Conservation (phyloP, 2,329 filamentous ascomycete genomes). For the Aspergillus sojae region DNA sequence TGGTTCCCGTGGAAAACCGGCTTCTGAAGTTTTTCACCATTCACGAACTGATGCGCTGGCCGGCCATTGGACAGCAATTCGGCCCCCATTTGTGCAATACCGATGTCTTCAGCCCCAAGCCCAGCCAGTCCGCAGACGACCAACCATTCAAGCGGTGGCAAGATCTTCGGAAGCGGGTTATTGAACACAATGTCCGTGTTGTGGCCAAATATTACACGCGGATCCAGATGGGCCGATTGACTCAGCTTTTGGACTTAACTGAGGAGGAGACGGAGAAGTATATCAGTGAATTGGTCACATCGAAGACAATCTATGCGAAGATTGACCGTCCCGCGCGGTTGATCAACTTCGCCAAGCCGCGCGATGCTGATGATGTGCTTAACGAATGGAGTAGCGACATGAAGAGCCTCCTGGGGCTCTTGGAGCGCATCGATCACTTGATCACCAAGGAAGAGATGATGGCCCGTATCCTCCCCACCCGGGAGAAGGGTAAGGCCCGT, state of each 20-base stretch:
- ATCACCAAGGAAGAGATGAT: slow-evolving; percentile 99
- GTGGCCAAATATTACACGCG: slow-evolving; percentile 99
- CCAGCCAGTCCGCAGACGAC: slow-evolving; percentile 67
- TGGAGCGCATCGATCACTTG: slow-evolving; percentile 93
- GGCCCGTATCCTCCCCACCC: slow-evolving; percentile 81
- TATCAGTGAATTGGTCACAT: slow-evolving; percentile 94
- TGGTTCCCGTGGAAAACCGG: slow-evolving; percentile 77
- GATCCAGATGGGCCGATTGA: slow-evolving; percentile 88
- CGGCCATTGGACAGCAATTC: slow-evolving; percentile 84
- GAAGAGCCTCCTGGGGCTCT: slow-evolving; percentile 82
- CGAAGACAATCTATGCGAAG: slow-evolving; percentile 96
- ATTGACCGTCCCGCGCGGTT: slow-evolving; percentile 92
- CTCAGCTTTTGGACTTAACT: slow-evolving; percentile 84
- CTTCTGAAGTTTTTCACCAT: slow-evolving; percentile 94
- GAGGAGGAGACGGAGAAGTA: slow-evolving; percentile 99
- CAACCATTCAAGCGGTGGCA: slow-evolving; percentile 88
- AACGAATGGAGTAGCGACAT: slow-evolving; percentile 99
- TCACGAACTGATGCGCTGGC: slow-evolving; percentile 97
- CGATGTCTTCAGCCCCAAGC: slow-evolving; percentile 78
- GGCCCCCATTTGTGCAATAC: slow-evolving; percentile 84
- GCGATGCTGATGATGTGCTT: slow-evolving; percentile 91
- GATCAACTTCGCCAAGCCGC: slow-evolving; percentile 91
- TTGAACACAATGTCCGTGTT: slow-evolving; percentile 98
- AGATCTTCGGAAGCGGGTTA: slow-evolving; percentile 95
- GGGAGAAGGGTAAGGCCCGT: slow-evolving; percentile 43